Evolutionary conservation across 2,329 filamentous ascomycete genomes (phyloP).

Genomic region (Furcasterigmium furcatum): DNA sequence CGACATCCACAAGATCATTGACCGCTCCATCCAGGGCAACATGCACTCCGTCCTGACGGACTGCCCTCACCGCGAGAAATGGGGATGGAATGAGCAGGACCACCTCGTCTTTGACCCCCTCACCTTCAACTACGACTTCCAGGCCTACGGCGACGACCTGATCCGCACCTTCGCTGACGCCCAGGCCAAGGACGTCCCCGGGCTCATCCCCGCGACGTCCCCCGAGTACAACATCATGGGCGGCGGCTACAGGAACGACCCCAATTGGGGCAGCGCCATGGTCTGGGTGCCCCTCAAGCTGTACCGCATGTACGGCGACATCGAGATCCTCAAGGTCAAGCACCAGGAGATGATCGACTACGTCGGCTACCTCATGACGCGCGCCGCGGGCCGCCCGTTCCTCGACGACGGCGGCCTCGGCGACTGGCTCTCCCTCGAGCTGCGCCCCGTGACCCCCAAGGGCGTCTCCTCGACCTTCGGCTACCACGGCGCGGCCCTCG

Average conservation of each 20-base stretch:
- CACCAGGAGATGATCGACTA: constrained; percentile 9
- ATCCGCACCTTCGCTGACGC: constrained; percentile 11
- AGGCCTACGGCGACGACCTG: constrained; percentile 8
- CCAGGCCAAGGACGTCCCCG: constrained; percentile 6
- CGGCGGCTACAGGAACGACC: constrained; percentile 10
- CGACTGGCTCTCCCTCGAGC: constrained; percentile 5
- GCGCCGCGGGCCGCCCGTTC: constrained; percentile 3
- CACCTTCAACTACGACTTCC: constrained; percentile 5
- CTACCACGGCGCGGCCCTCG: constrained; percentile 4
- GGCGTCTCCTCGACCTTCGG: constrained; percentile 7
- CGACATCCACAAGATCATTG: constrained; percentile 8
- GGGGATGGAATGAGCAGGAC: constrained; percentile 12
- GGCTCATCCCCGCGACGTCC: constrained; percentile 8
- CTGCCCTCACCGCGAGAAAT: constrained; percentile 10
- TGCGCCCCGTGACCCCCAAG: constrained; percentile 6
- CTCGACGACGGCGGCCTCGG: constrained; percentile 10
- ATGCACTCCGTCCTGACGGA: too few relatives aligned
- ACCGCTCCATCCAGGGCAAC: constrained; percentile 10
- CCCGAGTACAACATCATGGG: constrained; percentile 9
- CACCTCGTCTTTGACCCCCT: constrained; percentile 8
- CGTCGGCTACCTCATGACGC: constrained; percentile 7
- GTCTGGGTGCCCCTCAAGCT: constrained; percentile 6
- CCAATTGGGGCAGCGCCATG: constrained; percentile 11
- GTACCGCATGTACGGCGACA: constrained; percentile 11
- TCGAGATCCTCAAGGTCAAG: not conserved